Evolutionary conservation across 768 basidiomycete species (phyloP).

Genomic region (Agrocybe praecox): DNA sequence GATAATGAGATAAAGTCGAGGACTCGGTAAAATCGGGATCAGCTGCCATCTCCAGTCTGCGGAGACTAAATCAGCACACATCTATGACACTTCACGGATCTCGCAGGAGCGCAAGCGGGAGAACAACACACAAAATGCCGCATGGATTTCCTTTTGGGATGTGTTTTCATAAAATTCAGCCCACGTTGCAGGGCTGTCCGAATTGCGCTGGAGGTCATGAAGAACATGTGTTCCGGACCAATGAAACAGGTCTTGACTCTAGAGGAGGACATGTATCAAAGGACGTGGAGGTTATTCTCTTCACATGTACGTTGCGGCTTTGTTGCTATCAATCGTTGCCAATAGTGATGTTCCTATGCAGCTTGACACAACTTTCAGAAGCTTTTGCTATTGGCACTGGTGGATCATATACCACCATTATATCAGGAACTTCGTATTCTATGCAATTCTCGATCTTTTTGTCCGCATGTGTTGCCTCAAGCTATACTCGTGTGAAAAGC

Average conservation of each 20-base stretch:
- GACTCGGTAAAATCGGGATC: not conserved
- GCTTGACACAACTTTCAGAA: slow-evolving; percentile 15
- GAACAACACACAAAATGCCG: not conserved
- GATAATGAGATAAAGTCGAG: not conserved
- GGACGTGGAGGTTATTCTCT: slow-evolving; percentile 7
- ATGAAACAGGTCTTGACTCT: slow-evolving; percentile 10
- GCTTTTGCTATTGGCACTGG: slow-evolving; percentile 17
- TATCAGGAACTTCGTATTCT: slow-evolving; percentile 6
- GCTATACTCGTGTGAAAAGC: slow-evolving; percentile 34
- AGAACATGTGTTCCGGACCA: slow-evolving; percentile 10
- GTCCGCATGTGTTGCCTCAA: slow-evolving; percentile 45
- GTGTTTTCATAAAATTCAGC: slow-evolving; percentile 8
- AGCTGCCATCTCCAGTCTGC: not conserved
- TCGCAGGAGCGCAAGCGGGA: not conserved
- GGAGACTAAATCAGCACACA: not conserved
- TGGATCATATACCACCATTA: slow-evolving; percentile 16
- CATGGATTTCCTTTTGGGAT: slow-evolving; percentile 6
- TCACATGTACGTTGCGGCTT: slow-evolving; percentile 14
- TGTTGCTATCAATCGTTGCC: slow-evolving; percentile 1
- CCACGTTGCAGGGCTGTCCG: not conserved
- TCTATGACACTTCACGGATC: slow-evolving; percentile 3
- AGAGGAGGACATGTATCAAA: slow-evolving; percentile 2
- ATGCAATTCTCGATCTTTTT: slow-evolving; percentile 10
- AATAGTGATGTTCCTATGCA: slow-evolving; percentile 12
- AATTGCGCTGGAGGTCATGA: slow-evolving; percentile 14